phyloP scores from a whole-genome alignment of 768 basidiomycete genomes.

The Amanita pseudoporphyria region DNA sequence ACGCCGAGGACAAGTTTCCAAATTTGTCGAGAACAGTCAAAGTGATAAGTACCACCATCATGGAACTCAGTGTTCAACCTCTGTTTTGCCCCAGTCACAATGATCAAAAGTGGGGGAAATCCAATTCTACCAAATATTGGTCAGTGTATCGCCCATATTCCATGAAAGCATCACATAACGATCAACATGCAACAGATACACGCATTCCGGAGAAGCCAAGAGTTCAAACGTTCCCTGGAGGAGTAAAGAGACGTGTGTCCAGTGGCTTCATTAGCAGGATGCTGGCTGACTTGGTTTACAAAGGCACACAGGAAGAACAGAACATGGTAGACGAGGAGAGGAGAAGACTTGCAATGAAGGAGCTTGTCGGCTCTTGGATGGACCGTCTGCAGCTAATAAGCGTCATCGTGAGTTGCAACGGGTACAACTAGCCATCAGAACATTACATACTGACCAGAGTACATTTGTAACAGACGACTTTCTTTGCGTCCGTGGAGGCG shows the following conservation, averaged over 20 bases:
- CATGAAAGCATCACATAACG: not conserved
- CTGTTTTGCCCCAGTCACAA: too few relatives aligned
- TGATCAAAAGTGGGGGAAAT: not conserved
- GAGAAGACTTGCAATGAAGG: constrained; percentile 33
- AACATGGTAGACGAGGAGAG: constrained; percentile 37
- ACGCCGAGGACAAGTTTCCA: too few relatives aligned
- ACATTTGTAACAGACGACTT: constrained; percentile 39
- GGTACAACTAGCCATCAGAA: not conserved
- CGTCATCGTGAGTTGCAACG: constrained; percentile 25
- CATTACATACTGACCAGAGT: not conserved
- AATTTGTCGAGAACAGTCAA: too few relatives aligned
- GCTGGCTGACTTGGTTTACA: not conserved
- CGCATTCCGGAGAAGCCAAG: not conserved
- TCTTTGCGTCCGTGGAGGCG: constrained; percentile 51
- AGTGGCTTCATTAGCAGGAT: not conserved
- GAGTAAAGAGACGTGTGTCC: not conserved
- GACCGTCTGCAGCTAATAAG: constrained; percentile 52
- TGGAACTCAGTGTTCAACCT: too few relatives aligned
- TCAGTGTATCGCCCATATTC: too few relatives aligned
- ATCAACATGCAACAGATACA: constrained; percentile 6
- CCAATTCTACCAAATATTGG: not conserved
- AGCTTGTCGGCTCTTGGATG: constrained; percentile 52
- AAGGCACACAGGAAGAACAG: constrained; percentile 36
- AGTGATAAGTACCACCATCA: too few relatives aligned
- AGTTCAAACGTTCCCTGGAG: constrained; percentile 6